A percentile compares a stretch with the other conserved stretches of the same genome.
These are phyloP conservation scores for Auricularia auricula-judae DNA, from an alignment of 768 basidiomycete species.

Conservation along the genomic window DNA sequence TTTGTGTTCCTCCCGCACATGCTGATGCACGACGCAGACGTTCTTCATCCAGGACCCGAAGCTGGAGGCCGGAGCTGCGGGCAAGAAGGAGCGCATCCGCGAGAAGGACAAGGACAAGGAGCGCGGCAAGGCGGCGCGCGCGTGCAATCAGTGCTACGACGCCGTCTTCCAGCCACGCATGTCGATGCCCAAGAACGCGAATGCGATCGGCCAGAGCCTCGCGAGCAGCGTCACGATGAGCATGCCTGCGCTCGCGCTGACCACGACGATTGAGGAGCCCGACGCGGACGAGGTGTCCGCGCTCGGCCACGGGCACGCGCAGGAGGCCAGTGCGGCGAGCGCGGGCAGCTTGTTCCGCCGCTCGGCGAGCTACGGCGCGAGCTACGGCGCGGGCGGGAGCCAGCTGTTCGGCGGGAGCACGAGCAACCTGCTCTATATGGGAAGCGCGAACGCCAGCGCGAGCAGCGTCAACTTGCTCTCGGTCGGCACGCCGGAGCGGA, in stretches of 20 bases:
- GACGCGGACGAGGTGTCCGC: not conserved
- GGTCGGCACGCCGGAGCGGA: not conserved
- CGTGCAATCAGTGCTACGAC: conserved; percentile 81
- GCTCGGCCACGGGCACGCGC: not conserved
- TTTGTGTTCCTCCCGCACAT: not conserved
- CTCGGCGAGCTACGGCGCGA: not conserved
- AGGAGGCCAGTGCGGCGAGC: not conserved
- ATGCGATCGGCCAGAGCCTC: not conserved
- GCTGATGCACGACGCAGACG: conserved; percentile 35
- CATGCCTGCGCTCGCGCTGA: not conserved
- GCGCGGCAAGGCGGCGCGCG: conserved; percentile 51
- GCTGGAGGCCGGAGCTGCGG: not conserved
- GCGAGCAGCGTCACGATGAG: not conserved
- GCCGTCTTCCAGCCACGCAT: conserved; percentile 43
- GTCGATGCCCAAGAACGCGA: not conserved
- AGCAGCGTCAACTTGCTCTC: not conserved
- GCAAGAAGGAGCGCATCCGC: not conserved
- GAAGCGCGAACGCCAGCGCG: not conserved
- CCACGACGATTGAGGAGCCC: not conserved
- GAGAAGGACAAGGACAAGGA: not conserved
- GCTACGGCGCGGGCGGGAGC: not conserved
- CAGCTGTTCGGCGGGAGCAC: not conserved
- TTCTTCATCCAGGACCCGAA: conserved; percentile 63
- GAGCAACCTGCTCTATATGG: not conserved
- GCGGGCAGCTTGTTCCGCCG: not conserved